These are phyloP conservation scores for Eucalyptus pauciflora DNA, from an alignment of 345 rosid genomes.

Conservation along the genomic window DNA sequence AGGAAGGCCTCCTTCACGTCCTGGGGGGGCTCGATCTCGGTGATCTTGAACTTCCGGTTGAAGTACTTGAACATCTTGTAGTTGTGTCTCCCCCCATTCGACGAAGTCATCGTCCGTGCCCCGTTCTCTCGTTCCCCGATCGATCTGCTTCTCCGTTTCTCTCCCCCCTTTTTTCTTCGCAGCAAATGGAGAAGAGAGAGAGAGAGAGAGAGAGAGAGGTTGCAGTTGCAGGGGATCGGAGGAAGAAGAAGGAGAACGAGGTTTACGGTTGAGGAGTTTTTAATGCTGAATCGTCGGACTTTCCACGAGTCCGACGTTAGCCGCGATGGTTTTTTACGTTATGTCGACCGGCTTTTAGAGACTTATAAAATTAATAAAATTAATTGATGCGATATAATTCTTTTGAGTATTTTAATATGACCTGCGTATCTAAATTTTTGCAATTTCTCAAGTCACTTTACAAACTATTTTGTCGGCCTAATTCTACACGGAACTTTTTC, in stretches of 20 bases:
- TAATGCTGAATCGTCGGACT: not conserved
- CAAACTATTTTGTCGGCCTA: too few species aligned
- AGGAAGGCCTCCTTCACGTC: slow-evolving; percentile 48
- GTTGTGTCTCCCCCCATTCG: slow-evolving; percentile 18
- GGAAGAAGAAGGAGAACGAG: not conserved
- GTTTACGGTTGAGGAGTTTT: not conserved
- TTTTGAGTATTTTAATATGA: not conserved
- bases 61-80: slow-evolving; percentile 73
- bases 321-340: not conserved
- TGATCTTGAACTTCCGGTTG: slow-evolving; percentile 67
- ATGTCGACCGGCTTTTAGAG: not conserved
- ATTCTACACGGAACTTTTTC: too few species aligned
- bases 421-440: not conserved
- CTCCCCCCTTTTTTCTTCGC: not conserved
- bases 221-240: not conserved
- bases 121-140: not conserved
- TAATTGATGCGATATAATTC: not conserved
- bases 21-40: slow-evolving; percentile 62
- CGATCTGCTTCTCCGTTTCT: not conserved
- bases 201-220: not conserved
- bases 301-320: not conserved
- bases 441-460: not conserved
- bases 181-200: not conserved
- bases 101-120: not conserved
- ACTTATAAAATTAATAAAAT: not conserved